A percentile compares a stretch with the other conserved stretches of the same genome.
These are phyloP conservation scores for Neopestalotiopsis sp. DNA, from an alignment of 2,329 filamentous ascomycete genomes.

Conservation along the genomic window DNA sequence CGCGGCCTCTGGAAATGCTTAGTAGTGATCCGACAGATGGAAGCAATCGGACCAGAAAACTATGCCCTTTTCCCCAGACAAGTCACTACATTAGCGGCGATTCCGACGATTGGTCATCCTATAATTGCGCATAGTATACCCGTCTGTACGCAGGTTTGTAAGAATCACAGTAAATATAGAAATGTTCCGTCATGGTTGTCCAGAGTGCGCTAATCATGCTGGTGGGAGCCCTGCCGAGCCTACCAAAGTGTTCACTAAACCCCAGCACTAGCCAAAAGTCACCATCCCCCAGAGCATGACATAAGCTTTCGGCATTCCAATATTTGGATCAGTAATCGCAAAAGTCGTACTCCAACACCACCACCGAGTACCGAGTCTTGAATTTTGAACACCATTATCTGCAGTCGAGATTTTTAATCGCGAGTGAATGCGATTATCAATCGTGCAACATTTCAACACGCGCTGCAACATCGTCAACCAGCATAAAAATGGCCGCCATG, in stretches of 20 bases:
- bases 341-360: background rate
- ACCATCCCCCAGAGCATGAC: background rate
- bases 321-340: background rate
- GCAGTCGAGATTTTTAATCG: background rate
- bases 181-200: background rate
- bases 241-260: background rate
- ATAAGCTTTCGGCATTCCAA: background rate
- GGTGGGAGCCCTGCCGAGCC: background rate
- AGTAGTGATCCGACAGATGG: conserved; percentile 35
- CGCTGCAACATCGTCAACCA: background rate
- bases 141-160: background rate
- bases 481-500: background rate
- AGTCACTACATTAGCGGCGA: conserved; percentile 22
- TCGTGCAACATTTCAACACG: background rate
- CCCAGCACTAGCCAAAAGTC: background rate
- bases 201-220: background rate
- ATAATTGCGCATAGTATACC: background rate
- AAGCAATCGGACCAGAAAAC: conserved; percentile 33
- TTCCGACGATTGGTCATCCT: conserved; percentile 25
- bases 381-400: background rate
- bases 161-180: background rate
- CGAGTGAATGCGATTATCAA: background rate
- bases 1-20: conserved; percentile 32
- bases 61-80: conserved; percentile 27
- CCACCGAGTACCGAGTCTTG: background rate